Conservation (phyloP, 1,139 yeast genomes). For the Debaryomyces nepalensis region DNA sequence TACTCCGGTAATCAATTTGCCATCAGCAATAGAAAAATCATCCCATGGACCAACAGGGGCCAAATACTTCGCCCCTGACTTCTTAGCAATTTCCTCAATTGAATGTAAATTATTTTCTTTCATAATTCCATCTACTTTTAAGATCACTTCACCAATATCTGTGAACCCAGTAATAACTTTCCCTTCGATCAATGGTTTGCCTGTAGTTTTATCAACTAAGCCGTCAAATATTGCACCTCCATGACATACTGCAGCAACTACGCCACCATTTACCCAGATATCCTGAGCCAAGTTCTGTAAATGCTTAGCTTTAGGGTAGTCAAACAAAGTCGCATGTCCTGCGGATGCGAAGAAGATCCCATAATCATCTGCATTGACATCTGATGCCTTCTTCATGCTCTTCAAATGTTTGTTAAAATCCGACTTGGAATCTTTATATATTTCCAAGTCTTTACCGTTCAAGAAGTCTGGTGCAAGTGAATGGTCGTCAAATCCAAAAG, state of each 20-base stretch:
- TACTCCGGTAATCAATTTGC: conserved; percentile 60
- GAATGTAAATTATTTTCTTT: conserved; percentile 36
- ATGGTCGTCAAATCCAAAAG: conserved; percentile 57
- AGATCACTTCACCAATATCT: conserved; percentile 53
- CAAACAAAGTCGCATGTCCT: conserved; percentile 66
- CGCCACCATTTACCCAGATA: conserved; percentile 55
- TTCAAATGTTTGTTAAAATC: conserved; percentile 40
- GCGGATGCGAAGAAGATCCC: conserved; percentile 63
- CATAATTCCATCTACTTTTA: conserved; percentile 42
- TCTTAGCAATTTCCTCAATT: conserved; percentile 38
- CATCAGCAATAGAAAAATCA: conserved; percentile 54
- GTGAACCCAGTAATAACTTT: conserved; percentile 65
- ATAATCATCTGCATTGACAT: conserved; percentile 51
- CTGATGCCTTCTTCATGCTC: conserved; percentile 45
- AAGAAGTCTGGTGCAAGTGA: conserved; percentile 46
- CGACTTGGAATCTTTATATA: conserved; percentile 40
- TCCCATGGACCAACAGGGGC: conserved; percentile 58
- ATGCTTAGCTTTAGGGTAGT: conserved; percentile 54
- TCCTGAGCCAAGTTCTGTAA: conserved; percentile 49
- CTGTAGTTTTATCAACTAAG: conserved; percentile 44
- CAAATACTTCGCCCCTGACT: conserved; percentile 48
- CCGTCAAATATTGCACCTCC: conserved; percentile 61
- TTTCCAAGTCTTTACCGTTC: conserved; percentile 45
- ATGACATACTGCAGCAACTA: conserved; percentile 69
- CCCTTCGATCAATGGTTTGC: conserved; percentile 52